Base-by-base conservation (phyloP, 139 green algal species). In the Axilococcus clingmanii region DNA sequence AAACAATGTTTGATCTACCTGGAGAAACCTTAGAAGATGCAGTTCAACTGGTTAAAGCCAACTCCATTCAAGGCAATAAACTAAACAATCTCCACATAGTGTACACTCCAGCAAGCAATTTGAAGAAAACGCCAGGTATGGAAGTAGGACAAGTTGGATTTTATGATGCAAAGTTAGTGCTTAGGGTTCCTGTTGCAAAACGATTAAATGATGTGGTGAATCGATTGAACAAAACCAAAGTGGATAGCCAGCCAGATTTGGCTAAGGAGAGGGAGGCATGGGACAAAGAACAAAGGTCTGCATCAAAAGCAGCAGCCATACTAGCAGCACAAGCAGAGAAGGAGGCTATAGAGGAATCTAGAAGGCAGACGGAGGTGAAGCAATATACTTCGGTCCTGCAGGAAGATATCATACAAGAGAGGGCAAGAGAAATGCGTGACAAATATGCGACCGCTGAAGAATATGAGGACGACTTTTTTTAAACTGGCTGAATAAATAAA, bases 381-480 rank as follows among this genome's bases (percentile, higher is more conserved):
- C 79, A 60, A 28, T 95, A 94, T 71, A 78, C 79, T 31, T 20
- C 15, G 19, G 3, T 74, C 9, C 54, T 69, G 57, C 19, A 22
- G 59, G 70, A 82, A 31, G 83, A 92, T 27, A 75, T 79, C 40
- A 96, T 95, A 86, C 24, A 36, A 27, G 60, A 71, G 20, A 88
- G 75, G 7, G 88, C 80, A 40, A 80, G 82, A 44, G 81, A 93
- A 19, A 47, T 94, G 16, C 52, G 52, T 5, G 37, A 71, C 16
- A 93, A 94, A 52, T 94, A 95, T 45, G 63, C 71, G 16, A 77
- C 40, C 0, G 65, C 78, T 16, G 73, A 89, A 35, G 88, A 94
- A 16, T 77, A 83, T 25, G 90, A 98, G 59, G 90, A 97, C 8
- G 89, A 96, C 46, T 97, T 97, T 65, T 95, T 97, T 87, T 97